A percentile compares a stretch with the other conserved stretches of the same genome.
Conservation (phyloP, 345 rosid species). For the Gossypium thurberi region DNA sequence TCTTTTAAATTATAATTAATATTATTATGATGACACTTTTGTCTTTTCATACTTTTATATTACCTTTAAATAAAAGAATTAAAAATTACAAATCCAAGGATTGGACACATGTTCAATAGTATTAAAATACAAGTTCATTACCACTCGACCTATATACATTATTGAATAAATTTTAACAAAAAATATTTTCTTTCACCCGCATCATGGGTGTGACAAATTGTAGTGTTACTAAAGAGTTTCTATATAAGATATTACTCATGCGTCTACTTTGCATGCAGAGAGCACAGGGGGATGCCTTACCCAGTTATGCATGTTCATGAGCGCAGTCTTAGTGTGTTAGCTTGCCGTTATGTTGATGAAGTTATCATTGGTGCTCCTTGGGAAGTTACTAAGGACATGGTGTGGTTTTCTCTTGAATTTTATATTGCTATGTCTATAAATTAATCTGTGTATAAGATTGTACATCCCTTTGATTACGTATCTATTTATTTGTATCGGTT, state of each 20-base stretch:
- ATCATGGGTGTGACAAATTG: too few relatives aligned
- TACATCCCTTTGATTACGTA: background rate
- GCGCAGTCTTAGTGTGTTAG: constrained; percentile 81
- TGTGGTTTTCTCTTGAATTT: constrained; percentile 20
- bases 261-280: constrained; percentile 39
- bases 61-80: too few relatives aligned
- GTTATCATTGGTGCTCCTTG: constrained; percentile 97
- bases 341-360: constrained; percentile 95
- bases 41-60: too few relatives aligned
- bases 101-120: too few relatives aligned
- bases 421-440: background rate
- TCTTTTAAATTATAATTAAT: too few relatives aligned
- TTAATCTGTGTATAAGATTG: background rate
- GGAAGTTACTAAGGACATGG: constrained; percentile 89
- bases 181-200: too few relatives aligned
- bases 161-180: too few relatives aligned
- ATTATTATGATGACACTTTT: too few relatives aligned
- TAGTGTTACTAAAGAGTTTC: background rate
- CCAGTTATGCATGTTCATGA: constrained; percentile 95
- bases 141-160: too few relatives aligned
- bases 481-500: background rate
- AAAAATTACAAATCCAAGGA: too few relatives aligned
- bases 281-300: constrained; percentile 56
- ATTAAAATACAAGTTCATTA: too few relatives aligned
- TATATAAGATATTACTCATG: background rate